Conservation (phyloP, 2,329 filamentous ascomycete genomes). For the Phaeosphaeriaceae sp. region DNA sequence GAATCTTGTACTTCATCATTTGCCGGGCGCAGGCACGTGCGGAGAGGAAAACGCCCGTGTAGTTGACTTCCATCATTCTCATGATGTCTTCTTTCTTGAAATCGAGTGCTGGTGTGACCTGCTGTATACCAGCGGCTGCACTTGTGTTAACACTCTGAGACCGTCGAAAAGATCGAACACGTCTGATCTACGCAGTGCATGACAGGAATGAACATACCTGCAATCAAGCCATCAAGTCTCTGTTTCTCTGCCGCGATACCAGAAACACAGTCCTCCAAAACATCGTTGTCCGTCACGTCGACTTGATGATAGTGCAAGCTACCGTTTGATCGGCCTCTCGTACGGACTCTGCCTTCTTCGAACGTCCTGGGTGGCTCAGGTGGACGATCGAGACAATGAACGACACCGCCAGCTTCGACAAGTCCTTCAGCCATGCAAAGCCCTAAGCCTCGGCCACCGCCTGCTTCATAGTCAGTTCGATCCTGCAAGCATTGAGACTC, state of each 20-base stretch:
- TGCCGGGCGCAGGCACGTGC: slow-evolving; percentile 66
- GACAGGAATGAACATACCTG: too few species aligned
- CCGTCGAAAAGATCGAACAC: too few species aligned
- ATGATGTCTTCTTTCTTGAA: slow-evolving; percentile 68
- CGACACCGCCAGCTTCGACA: slow-evolving; percentile 75
- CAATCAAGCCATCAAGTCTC: slow-evolving; percentile 77
- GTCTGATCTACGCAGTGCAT: too few species aligned
- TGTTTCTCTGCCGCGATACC: slow-evolving; percentile 72
- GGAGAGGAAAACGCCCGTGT: slow-evolving; percentile 67
- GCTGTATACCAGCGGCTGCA: slow-evolving; percentile 73
- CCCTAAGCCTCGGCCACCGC: slow-evolving; percentile 73
- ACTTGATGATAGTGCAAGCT: slow-evolving; percentile 76
- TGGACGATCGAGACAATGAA: slow-evolving; percentile 70
- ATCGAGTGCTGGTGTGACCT: slow-evolving; percentile 80
- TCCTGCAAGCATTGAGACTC: neutral
- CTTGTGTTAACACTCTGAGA: too few species aligned
- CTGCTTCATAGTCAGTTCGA: slow-evolving; percentile 55
- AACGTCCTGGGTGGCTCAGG: slow-evolving; percentile 66
- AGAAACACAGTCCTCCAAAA: slow-evolving; percentile 70
- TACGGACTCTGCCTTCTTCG: slow-evolving; percentile 65
- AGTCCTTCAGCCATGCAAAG: slow-evolving; percentile 75
- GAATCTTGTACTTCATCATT: slow-evolving; percentile 64
- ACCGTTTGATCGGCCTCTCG: slow-evolving; percentile 66
- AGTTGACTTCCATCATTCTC: slow-evolving; percentile 65
- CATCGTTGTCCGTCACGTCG: slow-evolving; percentile 75